A percentile compares a stretch with the other conserved stretches of the same genome.
These are phyloP conservation scores for Hippophae gyantsensis DNA, from an alignment of 306 rosid species.

Conservation along the genomic window DNA sequence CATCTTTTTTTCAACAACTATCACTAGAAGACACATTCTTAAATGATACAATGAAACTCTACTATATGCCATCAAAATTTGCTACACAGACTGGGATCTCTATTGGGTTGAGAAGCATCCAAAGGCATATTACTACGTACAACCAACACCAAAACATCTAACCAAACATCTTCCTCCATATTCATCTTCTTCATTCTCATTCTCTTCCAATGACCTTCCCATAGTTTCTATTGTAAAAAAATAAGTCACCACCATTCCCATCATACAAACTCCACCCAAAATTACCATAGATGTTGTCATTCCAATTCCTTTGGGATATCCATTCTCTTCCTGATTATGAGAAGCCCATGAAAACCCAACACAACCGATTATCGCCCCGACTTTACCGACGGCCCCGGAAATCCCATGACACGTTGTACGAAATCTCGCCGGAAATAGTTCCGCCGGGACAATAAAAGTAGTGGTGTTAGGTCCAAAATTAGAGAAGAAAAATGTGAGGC, in stretches of 20 bases:
- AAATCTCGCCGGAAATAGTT: slow-evolving; percentile 70
- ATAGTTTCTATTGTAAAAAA: slow-evolving; percentile 56
- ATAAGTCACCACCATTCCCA: slow-evolving; percentile 51
- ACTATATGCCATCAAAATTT: no score
- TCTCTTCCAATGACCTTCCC: slow-evolving; percentile 67
- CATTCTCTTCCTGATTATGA: slow-evolving; percentile 1
- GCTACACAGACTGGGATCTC: no score
- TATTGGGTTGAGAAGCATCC: no score
- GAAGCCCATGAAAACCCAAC: slow-evolving; percentile 61
- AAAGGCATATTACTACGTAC: no score
- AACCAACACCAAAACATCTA: no score
- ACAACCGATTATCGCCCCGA: slow-evolving; percentile 61
- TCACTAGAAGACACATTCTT: no score
- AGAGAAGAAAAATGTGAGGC: slow-evolving; percentile 67
- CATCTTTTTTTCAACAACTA: no score
- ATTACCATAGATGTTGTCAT: slow-evolving; percentile 20
- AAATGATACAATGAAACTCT: no score
- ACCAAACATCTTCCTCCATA: no score
- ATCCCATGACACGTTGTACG: slow-evolving; percentile 77
- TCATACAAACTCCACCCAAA: slow-evolving; percentile 48
- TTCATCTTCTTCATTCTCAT: slow-evolving; percentile 31
- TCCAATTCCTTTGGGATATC: slow-evolving; percentile 9
- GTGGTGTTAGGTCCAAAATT: slow-evolving; percentile 93
- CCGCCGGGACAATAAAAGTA: slow-evolving; percentile 64
- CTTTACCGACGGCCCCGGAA: slow-evolving; percentile 61